Percentiles rank a stretch among this genome's conserved stretches.
Conservation (phyloP, 2,329 filamentous ascomycete species). For the Penicillium sp. region DNA sequence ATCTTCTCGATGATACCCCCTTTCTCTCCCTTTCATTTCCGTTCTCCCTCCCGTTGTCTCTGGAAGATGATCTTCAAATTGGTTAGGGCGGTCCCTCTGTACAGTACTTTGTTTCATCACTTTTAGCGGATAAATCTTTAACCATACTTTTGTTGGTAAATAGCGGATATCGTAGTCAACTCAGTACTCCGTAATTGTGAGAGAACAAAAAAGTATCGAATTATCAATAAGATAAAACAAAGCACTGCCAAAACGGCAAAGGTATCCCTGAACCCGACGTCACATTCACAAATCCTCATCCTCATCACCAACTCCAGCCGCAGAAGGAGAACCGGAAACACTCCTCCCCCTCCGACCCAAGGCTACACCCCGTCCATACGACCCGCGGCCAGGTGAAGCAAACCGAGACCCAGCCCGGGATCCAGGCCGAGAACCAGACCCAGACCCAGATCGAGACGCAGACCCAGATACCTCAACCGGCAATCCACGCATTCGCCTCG, state of each 20-base stretch:
- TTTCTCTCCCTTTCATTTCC: neutral
- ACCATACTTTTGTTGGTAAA: no score
- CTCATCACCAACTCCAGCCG: neutral
- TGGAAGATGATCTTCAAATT: slow-evolving; percentile 7
- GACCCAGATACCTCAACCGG: neutral
- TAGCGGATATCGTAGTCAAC: no score
- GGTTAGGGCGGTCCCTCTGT: slow-evolving; percentile 12
- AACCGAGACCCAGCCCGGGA: neutral
- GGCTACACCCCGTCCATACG: no score
- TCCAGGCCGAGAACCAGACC: slow-evolving; percentile 5
- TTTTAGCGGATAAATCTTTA: slow-evolving; percentile 15
- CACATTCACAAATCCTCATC: slow-evolving; percentile 6
- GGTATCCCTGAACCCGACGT: no score
- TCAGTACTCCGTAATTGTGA: no score
- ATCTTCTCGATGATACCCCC: slow-evolving; percentile 20
- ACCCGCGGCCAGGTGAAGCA: no score
- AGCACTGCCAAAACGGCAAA: neutral
- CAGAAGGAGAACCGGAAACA: slow-evolving; percentile 1
- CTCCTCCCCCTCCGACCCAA: neutral
- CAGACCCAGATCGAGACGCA: neutral
- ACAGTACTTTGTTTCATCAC: slow-evolving; percentile 12
- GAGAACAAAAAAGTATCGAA: no score
- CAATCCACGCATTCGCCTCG: slow-evolving; percentile 5
- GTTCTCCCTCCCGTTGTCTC: slow-evolving; percentile 7
- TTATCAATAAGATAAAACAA: neutral